Percentiles rank a stretch among this genome's conserved stretches.
These are phyloP conservation scores for Metschnikowia cerradonensis DNA, from an alignment of 805 yeast genomes.

Conservation along the genomic window DNA sequence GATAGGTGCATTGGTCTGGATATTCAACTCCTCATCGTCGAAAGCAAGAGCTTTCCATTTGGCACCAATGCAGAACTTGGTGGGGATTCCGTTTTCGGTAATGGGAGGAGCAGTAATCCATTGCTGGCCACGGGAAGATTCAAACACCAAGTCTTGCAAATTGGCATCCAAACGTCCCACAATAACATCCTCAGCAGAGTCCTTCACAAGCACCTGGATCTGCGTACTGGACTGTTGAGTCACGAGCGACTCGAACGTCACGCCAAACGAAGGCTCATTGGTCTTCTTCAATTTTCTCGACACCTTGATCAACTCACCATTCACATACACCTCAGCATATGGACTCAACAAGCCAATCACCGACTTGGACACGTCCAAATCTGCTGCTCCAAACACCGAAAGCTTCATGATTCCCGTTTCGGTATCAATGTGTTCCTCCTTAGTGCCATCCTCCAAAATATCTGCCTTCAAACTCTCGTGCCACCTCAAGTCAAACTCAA, in stretches of 20 bases:
- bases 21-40: conserved; percentile 42
- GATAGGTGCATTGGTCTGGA: conserved; percentile 52
- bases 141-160: conserved; percentile 53
- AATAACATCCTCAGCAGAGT: conserved; percentile 50
- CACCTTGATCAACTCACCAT: conserved; percentile 50
- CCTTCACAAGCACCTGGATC: conserved; percentile 56
- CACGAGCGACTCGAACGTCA: conserved; percentile 56
- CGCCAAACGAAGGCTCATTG: conserved; percentile 73
- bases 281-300: conserved; percentile 62
- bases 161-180: conserved; percentile 52
- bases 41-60: conserved; percentile 69
- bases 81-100: conserved; percentile 32
- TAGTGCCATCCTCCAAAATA: conserved; percentile 46
- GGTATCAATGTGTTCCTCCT: conserved; percentile 49
- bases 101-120: conserved; percentile 48
- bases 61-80: conserved; percentile 49
- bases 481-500: conserved; percentile 55
- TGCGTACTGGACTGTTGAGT: conserved; percentile 56
- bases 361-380: conserved; percentile 51
- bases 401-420: conserved; percentile 73
- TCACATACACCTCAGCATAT: conserved; percentile 61
- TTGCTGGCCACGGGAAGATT: conserved; percentile 46
- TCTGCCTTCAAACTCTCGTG: conserved; percentile 45
- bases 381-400: conserved; percentile 55
- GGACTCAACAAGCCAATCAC: conserved; percentile 55